Percentiles rank a stretch among this genome's conserved stretches.
Conservation (phyloP, 2,329 filamentous ascomycete species). For the Elsinoe arachidis region DNA sequence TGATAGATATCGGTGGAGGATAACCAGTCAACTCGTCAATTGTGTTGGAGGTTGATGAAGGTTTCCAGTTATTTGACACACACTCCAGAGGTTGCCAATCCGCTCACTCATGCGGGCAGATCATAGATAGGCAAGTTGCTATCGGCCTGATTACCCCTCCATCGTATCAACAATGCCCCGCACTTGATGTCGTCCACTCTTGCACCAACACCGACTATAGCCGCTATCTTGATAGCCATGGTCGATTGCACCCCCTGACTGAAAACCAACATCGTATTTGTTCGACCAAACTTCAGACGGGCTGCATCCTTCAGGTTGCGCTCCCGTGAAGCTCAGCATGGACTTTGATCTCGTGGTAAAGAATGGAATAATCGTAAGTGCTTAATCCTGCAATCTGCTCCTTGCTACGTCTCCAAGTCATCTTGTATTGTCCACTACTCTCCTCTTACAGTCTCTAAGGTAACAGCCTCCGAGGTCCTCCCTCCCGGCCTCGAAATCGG, state of each 20-base stretch:
- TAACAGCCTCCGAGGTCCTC: conserved; percentile 40
- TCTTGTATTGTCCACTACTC: neutral
- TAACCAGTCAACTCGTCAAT: too few relatives aligned
- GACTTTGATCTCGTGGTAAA: conserved; percentile 34
- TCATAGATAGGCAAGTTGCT: neutral
- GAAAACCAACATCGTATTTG: too few relatives aligned
- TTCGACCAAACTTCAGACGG: too few relatives aligned
- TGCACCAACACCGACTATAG: neutral
- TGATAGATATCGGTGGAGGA: too few relatives aligned
- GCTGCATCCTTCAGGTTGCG: too few relatives aligned
- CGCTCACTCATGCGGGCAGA: too few relatives aligned
- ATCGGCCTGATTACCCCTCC: conserved; percentile 9
- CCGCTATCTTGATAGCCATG: neutral
- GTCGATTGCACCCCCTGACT: too few relatives aligned
- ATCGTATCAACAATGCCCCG: conserved; percentile 10
- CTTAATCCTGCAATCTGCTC: neutral
- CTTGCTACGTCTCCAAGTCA: neutral
- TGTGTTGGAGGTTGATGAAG: neutral
- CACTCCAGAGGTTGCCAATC: too few relatives aligned
- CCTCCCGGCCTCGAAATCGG: conserved; percentile 38
- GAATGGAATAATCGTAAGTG: conserved; percentile 35
- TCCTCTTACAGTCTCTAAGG: conserved; percentile 22
- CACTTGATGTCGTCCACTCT: neutral
- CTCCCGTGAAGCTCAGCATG: conserved; percentile 13
- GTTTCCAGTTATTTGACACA: neutral